Conservation (phyloP, 306 rosid genomes). For the Acacia melanoxylon region DNA sequence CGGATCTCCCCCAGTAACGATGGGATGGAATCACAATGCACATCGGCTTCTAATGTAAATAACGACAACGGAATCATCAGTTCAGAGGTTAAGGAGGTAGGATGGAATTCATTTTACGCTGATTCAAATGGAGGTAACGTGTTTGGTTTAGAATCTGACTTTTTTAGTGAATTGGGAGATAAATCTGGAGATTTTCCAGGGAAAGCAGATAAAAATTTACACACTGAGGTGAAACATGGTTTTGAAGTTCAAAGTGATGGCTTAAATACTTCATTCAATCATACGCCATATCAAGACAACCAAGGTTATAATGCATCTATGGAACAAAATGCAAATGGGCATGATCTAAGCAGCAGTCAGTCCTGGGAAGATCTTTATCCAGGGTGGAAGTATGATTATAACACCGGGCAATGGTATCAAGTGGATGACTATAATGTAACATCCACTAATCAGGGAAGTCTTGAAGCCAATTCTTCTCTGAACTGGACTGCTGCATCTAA, state of each 20-base stretch:
- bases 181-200: constrained; percentile 36
- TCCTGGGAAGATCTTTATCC: constrained; percentile 86
- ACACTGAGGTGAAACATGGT: constrained; percentile 32
- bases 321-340: constrained; percentile 41
- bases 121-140: constrained; percentile 57
- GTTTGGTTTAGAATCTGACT: constrained; percentile 70
- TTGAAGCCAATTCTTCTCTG: constrained; percentile 30
- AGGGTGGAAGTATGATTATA: constrained; percentile 77
- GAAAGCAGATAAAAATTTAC: constrained; percentile 30
- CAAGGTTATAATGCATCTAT: constrained; percentile 43
- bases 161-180: constrained; percentile 61
- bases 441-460: constrained; percentile 31
- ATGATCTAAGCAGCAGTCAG: constrained; percentile 53
- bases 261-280: constrained; percentile 33
- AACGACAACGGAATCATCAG: constrained; percentile 30
- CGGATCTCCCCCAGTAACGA: constrained; percentile 19
- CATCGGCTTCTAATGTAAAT: constrained; percentile 21
- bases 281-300: constrained; percentile 46
- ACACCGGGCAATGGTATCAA: constrained; percentile 77
- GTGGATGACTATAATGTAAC: constrained; percentile 43
- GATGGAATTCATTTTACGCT: constrained; percentile 70
- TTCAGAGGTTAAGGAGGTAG: constrained; percentile 72
- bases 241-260: constrained; percentile 42
- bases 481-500: constrained; percentile 51
- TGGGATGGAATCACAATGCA: constrained; percentile 38